Conservation (phyloP, 2,329 filamentous ascomycete genomes). For the Stagonosporopsis cucurbitacearum region DNA sequence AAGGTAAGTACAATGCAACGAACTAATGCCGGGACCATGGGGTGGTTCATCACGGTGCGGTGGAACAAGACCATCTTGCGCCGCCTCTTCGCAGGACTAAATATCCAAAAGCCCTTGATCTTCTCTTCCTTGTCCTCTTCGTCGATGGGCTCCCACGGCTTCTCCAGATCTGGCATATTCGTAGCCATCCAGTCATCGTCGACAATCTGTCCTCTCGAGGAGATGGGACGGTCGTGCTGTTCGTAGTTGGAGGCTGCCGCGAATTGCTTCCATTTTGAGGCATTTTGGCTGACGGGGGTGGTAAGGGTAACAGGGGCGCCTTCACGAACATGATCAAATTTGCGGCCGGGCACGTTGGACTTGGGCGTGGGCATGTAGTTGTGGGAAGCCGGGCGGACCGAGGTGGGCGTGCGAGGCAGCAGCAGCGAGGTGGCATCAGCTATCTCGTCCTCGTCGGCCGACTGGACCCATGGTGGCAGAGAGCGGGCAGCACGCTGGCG, state of each 20-base stretch:
- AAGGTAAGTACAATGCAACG: constrained; percentile 83
- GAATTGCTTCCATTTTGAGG: constrained; percentile 50
- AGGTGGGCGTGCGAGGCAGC: constrained; percentile 46
- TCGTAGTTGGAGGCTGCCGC: constrained; percentile 42
- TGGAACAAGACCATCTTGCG: constrained; percentile 67
- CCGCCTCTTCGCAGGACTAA: constrained; percentile 56
- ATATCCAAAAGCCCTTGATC: constrained; percentile 57
- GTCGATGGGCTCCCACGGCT: constrained; percentile 62
- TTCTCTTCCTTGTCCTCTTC: constrained; percentile 58
- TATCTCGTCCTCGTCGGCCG: constrained; percentile 46
- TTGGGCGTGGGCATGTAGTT: constrained; percentile 49
- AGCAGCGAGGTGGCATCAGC: constrained; percentile 39
- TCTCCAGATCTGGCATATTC: constrained; percentile 56
- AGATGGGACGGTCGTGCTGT: constrained; percentile 32
- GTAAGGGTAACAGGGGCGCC: constrained; percentile 47
- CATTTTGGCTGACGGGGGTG: constrained; percentile 42
- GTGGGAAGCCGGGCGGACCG: constrained; percentile 45
- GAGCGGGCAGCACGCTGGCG: constrained; percentile 44
- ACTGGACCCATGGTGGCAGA: constrained; percentile 50
- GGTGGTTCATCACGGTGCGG: constrained; percentile 75
- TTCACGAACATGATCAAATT: constrained; percentile 49
- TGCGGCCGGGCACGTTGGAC: constrained; percentile 47
- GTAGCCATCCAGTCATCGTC: constrained; percentile 56
- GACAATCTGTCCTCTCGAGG: constrained; percentile 46
- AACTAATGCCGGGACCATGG: constrained; percentile 84